Conservation (phyloP, 2,329 filamentous ascomycete genomes). For the Pseudogymnoascus sp. region DNA sequence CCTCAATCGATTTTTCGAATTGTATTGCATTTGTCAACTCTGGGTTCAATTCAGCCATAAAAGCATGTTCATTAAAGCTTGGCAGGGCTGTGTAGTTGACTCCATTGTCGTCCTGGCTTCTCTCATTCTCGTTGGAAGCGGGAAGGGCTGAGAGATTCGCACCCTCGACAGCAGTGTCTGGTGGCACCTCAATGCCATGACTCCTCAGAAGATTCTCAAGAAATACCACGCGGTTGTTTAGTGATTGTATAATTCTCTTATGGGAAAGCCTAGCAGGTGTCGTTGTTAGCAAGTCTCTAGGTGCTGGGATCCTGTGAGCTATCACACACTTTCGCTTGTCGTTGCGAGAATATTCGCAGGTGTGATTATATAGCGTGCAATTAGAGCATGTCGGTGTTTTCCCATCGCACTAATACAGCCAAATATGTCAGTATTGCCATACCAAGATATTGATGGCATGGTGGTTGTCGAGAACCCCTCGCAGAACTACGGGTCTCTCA, state of each 20-base stretch:
- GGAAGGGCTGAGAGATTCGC: not conserved
- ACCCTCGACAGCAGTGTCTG: not conserved
- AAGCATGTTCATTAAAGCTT: not conserved
- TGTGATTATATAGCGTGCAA: not conserved
- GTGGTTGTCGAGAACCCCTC: not conserved
- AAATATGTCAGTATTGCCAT: not conserved
- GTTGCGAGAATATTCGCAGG: not conserved
- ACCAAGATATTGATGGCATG: not conserved
- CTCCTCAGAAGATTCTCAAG: not conserved
- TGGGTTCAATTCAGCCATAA: not conserved
- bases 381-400: constrained; percentile 3
- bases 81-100: not conserved
- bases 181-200: not conserved
- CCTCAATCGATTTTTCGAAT: not conserved
- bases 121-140: not conserved
- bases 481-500: not conserved
- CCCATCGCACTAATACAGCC: not conserved
- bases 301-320: not conserved
- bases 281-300: not conserved
- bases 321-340: not conserved
- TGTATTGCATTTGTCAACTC: not conserved
- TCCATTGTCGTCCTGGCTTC: not conserved
- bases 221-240: not conserved
- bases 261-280: not conserved
- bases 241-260: not conserved